Evolutionary conservation across 2,329 filamentous ascomycete genomes (phyloP).

Genomic region (Teratosphaeria epicoccoides): DNA sequence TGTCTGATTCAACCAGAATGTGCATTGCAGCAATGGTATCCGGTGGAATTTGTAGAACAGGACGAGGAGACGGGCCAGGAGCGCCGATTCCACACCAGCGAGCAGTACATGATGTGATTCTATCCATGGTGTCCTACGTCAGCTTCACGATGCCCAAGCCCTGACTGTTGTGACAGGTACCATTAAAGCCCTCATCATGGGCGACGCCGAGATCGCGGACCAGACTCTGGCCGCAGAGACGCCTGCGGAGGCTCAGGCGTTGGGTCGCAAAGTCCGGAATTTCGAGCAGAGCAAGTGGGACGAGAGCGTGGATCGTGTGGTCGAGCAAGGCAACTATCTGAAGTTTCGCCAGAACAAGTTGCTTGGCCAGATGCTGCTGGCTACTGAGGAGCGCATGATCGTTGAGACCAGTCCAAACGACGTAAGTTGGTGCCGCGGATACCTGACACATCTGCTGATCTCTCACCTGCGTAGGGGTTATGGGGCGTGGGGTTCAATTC

Average conservation of each 20-base stretch:
- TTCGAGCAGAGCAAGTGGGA: constrained; percentile 25
- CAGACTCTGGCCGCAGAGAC: constrained; percentile 17
- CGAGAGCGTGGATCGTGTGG: constrained; percentile 18
- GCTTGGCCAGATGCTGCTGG: constrained; percentile 19
- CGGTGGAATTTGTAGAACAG: constrained; percentile 8
- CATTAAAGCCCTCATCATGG: constrained; percentile 27
- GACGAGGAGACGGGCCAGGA: constrained; percentile 3
- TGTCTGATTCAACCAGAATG: constrained; percentile 8
- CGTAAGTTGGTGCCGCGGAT: constrained; percentile 27
- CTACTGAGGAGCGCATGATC: constrained; percentile 22
- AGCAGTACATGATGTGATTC: constrained; percentile 27
- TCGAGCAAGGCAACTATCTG: constrained; percentile 23
- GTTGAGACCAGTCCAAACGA: constrained; percentile 29
- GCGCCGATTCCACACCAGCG: constrained; percentile 12
- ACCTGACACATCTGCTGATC: background rate
- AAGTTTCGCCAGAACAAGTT: constrained; percentile 26
- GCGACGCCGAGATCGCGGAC: constrained; percentile 18
- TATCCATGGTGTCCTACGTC: too few species aligned
- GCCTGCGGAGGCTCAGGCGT: constrained; percentile 17
- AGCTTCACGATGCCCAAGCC: too few species aligned
- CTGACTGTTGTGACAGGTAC: too few species aligned
- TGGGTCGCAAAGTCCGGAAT: constrained; percentile 25
- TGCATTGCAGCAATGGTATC: constrained; percentile 19
- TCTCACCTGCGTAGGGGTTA: background rate
- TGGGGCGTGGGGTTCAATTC: constrained; percentile 20